Percentiles rank a stretch among this genome's conserved stretches.
Conservation (phyloP, 768 basidiomycete species). For the Russula sp. region DNA sequence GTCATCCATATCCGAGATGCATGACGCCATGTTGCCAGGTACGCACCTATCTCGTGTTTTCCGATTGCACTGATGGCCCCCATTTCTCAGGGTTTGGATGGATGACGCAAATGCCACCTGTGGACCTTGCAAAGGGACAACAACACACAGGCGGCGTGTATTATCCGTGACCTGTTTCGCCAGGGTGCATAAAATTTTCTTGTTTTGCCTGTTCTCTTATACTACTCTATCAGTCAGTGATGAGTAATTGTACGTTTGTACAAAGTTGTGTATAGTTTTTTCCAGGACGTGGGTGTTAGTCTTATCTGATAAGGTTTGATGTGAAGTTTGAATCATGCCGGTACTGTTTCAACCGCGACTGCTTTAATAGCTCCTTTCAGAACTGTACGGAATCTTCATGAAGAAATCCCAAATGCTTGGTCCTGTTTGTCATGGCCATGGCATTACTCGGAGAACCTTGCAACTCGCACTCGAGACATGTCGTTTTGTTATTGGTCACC, state of each 20-base stretch:
- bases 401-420: no score
- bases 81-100: slow-evolving; percentile 14
- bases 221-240: neutral
- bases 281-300: neutral
- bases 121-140: slow-evolving; percentile 5
- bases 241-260: neutral
- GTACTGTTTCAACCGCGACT: no score
- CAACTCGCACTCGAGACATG: no score
- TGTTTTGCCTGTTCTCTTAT: neutral
- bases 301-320: neutral
- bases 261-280: no score
- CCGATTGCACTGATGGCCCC: neutral
- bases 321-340: no score
- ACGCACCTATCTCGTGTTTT: neutral
- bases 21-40: slow-evolving; percentile 19
- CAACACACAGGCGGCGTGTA: neutral
- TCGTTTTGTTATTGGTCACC: no score
- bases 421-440: no score
- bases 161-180: neutral
- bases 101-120: slow-evolving; percentile 21
- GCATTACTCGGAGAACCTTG: no score
- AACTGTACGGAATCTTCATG: no score
- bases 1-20: slow-evolving; percentile 5
- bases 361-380: no score
- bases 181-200: neutral